These are phyloP conservation scores for Priceomyces carsonii DNA, from an alignment of 805 yeast species.

Conservation along the genomic window DNA sequence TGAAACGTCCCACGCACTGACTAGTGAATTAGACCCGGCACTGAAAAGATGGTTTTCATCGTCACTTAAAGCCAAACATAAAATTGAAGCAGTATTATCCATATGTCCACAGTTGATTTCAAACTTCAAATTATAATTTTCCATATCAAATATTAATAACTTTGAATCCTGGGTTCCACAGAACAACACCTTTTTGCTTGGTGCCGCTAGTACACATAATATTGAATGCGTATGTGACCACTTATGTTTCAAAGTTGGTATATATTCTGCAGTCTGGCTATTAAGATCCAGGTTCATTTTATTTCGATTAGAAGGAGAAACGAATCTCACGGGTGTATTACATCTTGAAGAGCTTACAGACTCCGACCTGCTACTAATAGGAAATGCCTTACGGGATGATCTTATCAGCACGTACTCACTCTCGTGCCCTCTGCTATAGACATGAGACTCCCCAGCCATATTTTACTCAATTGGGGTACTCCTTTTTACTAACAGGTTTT, in stretches of 20 bases:
- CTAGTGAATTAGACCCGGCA: constrained; percentile 88
- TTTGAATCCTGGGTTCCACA: constrained; percentile 92
- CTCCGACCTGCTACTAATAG: constrained; percentile 27
- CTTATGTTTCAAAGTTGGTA: constrained; percentile 53
- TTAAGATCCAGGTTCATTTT: constrained; percentile 13
- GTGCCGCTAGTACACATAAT: constrained; percentile 67
- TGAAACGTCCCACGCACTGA: constrained; percentile 78
- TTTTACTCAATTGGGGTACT: neutral
- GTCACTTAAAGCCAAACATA: constrained; percentile 59
- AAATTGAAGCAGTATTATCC: constrained; percentile 75
- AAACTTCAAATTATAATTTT: constrained; percentile 57
- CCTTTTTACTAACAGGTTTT: too few species aligned
- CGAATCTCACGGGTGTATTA: constrained; percentile 23
- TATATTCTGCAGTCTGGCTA: constrained; percentile 5
- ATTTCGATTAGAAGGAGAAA: constrained; percentile 17
- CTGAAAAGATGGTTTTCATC: constrained; percentile 67
- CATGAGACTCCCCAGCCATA: constrained; percentile 2
- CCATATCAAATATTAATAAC: constrained; percentile 68
- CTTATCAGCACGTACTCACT: constrained; percentile 32
- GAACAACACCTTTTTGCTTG: constrained; percentile 57
- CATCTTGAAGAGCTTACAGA: constrained; percentile 12
- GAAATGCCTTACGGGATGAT: constrained; percentile 21
- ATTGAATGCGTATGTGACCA: constrained; percentile 79
- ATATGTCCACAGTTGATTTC: constrained; percentile 38
- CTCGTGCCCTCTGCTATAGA: constrained; percentile 25